Evolutionary conservation across 202 grass and related monocot genomes (phyloP), one percentile per base, ranked within the genome.

Genomic region (Alloteropsis angusta): DNA sequence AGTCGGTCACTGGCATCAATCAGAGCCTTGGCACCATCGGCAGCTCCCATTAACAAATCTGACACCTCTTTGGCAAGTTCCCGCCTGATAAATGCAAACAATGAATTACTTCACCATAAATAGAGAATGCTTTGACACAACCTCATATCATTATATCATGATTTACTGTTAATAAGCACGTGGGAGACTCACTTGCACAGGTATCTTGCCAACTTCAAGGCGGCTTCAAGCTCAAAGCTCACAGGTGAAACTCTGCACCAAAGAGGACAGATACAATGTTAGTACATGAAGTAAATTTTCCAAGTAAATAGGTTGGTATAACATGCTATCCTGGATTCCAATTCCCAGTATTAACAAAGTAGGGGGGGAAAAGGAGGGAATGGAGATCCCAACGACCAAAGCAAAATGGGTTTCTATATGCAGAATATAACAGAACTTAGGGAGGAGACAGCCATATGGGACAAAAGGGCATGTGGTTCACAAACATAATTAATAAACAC

Each of bases 161-260:
- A 70, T 79, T n/a, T n/a, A n/a, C n/a, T n/a, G n/a, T n/a, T n/a
- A n/a, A n/a, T 39, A 64, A 63, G 52, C 7, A 36, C 1, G 1
- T 35, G 57, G n/a, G 55, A 74, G 56, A 68, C 70, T 83, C 63
- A 93, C 96, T 90, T 75, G 85, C 96, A 99, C 58, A 99, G 72
- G 68, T 95, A 95, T 91, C 95, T 94, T 78, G 92, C 92, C 73
- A 98, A 70, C 87, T 93, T 98, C 87, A 98, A 87, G 60, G 95
- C 85, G 54, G 95, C 95, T 82, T 98, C 95, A 82, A 98, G 92
- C 79, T 95, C 95, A 93, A 98, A 98, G 79, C 95, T 98, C 85
- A 98, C 87, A 71, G 95, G 93, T 81, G 95, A 98, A 91, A 98
- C 95, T 88, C 96, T 99, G 82, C 38, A 82, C 61, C 35, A 81